phyloP scores from a whole-genome alignment of 2,329 filamentous ascomycete genomes.

The Arachnopeziza araneosa region DNA sequence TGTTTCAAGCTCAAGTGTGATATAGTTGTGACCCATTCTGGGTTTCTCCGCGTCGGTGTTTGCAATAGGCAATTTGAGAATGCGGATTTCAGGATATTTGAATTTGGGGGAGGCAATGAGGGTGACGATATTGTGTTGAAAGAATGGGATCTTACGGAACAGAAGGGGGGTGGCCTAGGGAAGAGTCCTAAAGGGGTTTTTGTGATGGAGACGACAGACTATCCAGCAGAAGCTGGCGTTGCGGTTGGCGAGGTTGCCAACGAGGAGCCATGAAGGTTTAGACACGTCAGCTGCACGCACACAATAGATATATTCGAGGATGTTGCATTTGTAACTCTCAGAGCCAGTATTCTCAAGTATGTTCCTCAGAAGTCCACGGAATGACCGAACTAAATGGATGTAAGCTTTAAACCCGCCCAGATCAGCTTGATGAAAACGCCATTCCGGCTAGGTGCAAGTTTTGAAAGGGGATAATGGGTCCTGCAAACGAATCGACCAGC shows the following conservation, averaged over 20 bases:
- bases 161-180: conserved; percentile 28
- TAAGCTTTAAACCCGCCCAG: too few species aligned
- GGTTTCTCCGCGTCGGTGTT: conserved; percentile 26
- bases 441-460: too few species aligned
- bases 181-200: conserved; percentile 23
- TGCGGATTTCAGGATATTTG: conserved; percentile 31
- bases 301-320: background rate
- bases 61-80: conserved; percentile 25
- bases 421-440: too few species aligned
- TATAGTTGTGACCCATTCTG: conserved; percentile 27
- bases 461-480: too few species aligned
- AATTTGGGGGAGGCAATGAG: conserved; percentile 25
- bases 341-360: too few species aligned
- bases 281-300: background rate
- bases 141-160: conserved; percentile 28
- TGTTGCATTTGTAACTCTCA: background rate
- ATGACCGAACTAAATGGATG: too few species aligned
- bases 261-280: background rate
- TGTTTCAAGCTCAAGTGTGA: background rate
- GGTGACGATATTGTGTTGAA: conserved; percentile 20
- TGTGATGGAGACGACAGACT: conserved; percentile 9
- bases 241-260: background rate
- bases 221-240: conserved; percentile 3
- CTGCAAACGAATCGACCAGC: too few species aligned
- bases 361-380: too few species aligned